These are phyloP conservation scores for maize (Zea mays) DNA, from an alignment of 176 grass and related monocot species.

Conservation along the genomic window Zm-B73-REFERENCE-NAM-5.0 NC_050098.1:193594001-193594500, in stretches of 20 bases:
- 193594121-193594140: not conserved
- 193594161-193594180: not conserved
- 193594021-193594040: conserved; percentile 4
- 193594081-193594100: not conserved
- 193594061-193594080: not conserved
- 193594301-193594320: not conserved
- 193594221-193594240: conserved; percentile 13
- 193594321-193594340: not conserved
- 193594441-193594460: not conserved
- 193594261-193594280: conserved; percentile 13
- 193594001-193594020: conserved; percentile 41
- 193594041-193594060: not conserved
- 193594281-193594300: not conserved
- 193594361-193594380: not conserved
- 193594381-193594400: not conserved
- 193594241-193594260: not conserved
- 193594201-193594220: conserved; percentile 5
- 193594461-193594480: conserved; percentile 24
- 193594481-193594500: not conserved
- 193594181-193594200: not conserved
- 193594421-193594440: not conserved
- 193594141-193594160: not conserved
- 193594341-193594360: not conserved
- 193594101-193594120: conserved; percentile 19
- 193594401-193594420: not conserved